These are phyloP conservation scores for Strigomonas culicis DNA, from an alignment of 208 protist species.

Conservation along the genomic window DNA sequence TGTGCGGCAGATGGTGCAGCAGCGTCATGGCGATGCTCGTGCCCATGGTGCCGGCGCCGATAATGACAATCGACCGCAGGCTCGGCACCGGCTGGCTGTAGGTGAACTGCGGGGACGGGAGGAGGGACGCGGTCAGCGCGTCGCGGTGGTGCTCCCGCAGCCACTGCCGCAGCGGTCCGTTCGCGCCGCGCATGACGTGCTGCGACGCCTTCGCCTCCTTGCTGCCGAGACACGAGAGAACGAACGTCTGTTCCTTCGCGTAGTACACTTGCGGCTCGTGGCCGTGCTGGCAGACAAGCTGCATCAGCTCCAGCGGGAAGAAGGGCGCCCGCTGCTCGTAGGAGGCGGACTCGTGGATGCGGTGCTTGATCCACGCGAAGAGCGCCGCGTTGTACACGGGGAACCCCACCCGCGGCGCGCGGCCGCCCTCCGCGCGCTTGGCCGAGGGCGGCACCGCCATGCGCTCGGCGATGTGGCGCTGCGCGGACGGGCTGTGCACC, in stretches of 20 bases:
- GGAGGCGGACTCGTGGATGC: conserved; percentile 34
- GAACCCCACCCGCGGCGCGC: conserved; percentile 4
- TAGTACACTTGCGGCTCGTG: conserved; percentile 17
- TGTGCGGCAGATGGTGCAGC: conserved; percentile 38
- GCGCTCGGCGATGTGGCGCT: not conserved
- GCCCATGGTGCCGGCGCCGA: conserved; percentile 84
- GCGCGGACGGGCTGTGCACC: not conserved
- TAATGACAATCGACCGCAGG: conserved; percentile 46
- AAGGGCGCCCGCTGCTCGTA: conserved; percentile 38
- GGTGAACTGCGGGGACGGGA: not conserved
- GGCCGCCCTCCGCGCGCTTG: conserved; percentile 14
- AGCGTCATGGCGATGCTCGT: conserved; percentile 70
- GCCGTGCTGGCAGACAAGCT: conserved; percentile 22
- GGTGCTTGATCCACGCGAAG: conserved; percentile 37
- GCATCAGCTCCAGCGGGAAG: conserved; percentile 40
- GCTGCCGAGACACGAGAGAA: conserved; percentile 31
- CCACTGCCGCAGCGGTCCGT: conserved; percentile 10
- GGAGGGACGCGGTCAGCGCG: not conserved
- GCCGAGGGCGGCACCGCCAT: not conserved
- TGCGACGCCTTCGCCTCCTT: conserved; percentile 53
- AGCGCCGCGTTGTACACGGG: conserved; percentile 27
- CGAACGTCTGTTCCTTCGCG: conserved; percentile 40
- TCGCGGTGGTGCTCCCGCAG: not conserved
- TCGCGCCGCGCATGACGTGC: conserved; percentile 69
- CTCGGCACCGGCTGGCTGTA: not conserved